Evolutionary conservation across 192 early-diverging fungal genomes (phyloP), one percentile per base, ranked within the genome.

Genomic region (Chytriomyces sp.): DNA sequence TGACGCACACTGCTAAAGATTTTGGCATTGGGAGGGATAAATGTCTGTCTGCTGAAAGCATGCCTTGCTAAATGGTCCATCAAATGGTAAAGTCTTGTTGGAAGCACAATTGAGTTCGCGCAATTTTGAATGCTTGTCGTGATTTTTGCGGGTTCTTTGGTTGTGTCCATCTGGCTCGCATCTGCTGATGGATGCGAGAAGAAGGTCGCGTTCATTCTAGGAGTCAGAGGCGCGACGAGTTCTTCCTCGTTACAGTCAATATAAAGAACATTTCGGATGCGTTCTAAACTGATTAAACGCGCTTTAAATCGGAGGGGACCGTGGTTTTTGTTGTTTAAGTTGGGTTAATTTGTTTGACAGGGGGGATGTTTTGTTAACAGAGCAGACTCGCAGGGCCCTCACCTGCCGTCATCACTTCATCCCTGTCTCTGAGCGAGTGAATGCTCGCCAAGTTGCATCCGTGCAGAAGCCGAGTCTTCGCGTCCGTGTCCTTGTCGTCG

Each of bases 191-290:
- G 44, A 57, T n/a, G 20, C 16, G 16, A 20, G 11, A 28, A 64
- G 10, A 64, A 23, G 0, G 59, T 7, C 10, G 13, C 28, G 47
- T 50, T 9, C 9, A 63, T 8, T 20, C 72, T 20, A 3, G 72
- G 72, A 3, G 72, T 73, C 18, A 26, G 61, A 43, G 72, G 72
- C 2, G 57, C 72, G 18, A 45, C 43, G n/a, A 73, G 57, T 7
- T 70, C 69, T 59, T 73, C 72, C 28, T 73, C 72, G 7, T 73
- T 61, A 28, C 72, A 73, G 43, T 73, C 61, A 24, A 63, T 63
- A n/a, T 63, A 73, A 6, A 73, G 72, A 9, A 47, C n/a, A 46
- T 73, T 61, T 35, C 72, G 11, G 61, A 73, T 23, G 18, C 72
- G 57, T 35, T 73, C 72, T 45, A 63, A 61, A n/a, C 72, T 73